Base-by-base conservation (phyloP, 2,329 filamentous ascomycete species). In the Shiraia bambusicola region DNA sequence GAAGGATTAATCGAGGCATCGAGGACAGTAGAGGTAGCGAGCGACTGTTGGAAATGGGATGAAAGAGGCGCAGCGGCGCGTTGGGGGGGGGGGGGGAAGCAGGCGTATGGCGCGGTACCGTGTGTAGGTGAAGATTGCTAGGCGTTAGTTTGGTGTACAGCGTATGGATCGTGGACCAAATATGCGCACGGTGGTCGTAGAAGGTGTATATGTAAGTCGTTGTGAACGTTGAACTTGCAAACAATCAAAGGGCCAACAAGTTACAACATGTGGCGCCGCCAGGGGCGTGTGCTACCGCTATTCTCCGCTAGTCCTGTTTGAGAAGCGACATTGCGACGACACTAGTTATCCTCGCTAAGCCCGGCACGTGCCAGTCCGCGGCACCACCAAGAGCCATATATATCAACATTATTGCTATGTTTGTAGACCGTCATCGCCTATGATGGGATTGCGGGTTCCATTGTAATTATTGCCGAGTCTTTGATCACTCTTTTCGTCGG, bases 191-290 rank as follows among this genome's bases (percentile, higher is more conserved):
- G 29, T n/a, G 17, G 29, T 10, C 16, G 25, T 25, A 16, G 8
- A 25, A 24, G 31, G 13, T 14, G 30, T 9, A 8, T 4, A 14
- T 39, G 40, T 26, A 34, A 34, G 32, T 28, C 11, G 35, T 39
- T 28, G 46, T 45, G 42, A 35, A 44, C 35, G 38, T 45, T 39
- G 40, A 50, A 34, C 47, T 50, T 35, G 45, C 36, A 36, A 38
- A 35, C 40, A 51, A 46, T 53, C 47, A 47, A 49, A n/a, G n/a
- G n/a, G n/a, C n/a, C n/a, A n/a, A n/a, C n/a, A n/a, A n/a, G n/a
- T n/a, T n/a, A n/a, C n/a, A n/a, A n/a, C 42, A 49, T 50, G 57
- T 58, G 56, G 56, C 47, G 61, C 50, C 51, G 56, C 53, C 58
- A 56, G 54, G 56, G 54, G 56, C 50, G 47, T 31, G 14, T 14